Evolutionary conservation across 306 rosid genomes (phyloP), one percentile per base, ranked within the genome.

Genomic region (Dalbergia cultrata): DNA sequence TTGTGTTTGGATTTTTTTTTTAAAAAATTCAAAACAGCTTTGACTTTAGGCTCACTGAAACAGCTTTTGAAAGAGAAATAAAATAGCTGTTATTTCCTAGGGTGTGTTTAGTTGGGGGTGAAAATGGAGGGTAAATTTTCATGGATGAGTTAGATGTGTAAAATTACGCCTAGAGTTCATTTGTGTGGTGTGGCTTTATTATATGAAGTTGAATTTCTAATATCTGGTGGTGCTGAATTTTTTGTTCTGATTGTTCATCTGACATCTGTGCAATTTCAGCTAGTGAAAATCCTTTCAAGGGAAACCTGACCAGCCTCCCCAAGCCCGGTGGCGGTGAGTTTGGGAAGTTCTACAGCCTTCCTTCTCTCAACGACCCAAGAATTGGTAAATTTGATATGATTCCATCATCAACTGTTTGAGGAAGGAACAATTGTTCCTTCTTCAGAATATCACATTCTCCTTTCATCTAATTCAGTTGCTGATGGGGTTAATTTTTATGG

Each of bases 241-340:
- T 11, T 41, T 50, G 43, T 52, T 58, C 21, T 75, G 78, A 52
- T 44, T 75, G 50, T n/a, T 80, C 41, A 1, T 70, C 67, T 84
- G 65, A 80, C 41, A 8, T 44, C 0, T 61, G 17, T 60, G 74
- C 45, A 33, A 35, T 84, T 81, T 65, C 89, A 96, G 98, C 98
- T 82, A 59, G 87, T 50, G 98, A 96, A 64, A 88, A 89, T 81
- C 98, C 98, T 75, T 96, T 93, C 93, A 89, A 96, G 88, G 92
- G 62, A 67, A 92, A 87, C 83, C 80, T 96, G 83, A 92, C 97
- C 6, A 88, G 86, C 86, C 98, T 96, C 35, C 97, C 98, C 5
- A 96, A 92, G 88, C 97, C 93, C 11, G 97, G 99, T 34, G 98
- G 99, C 3, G 99, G 99, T 35, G 97, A 93, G 87, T 96, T 86